phyloP scores from a whole-genome alignment of 768 basidiomycete genomes.

The Mycena galopus region DNA sequence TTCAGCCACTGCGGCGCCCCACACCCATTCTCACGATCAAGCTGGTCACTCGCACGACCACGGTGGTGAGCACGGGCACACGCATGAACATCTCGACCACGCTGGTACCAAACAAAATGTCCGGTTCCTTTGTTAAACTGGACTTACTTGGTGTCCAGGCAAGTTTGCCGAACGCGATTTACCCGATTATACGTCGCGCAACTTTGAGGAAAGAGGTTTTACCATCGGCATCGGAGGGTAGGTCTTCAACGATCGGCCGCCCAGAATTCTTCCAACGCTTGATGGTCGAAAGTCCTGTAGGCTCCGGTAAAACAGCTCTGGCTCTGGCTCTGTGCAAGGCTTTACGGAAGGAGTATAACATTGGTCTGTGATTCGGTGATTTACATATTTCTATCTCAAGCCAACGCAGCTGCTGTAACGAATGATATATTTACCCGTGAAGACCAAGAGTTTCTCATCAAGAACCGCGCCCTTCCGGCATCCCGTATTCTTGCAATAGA shows the following conservation, averaged over 20 bases:
- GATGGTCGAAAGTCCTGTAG: slow-evolving; percentile 81
- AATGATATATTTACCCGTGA: slow-evolving; percentile 99
- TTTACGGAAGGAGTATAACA: slow-evolving; percentile 88
- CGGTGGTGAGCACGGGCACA: slow-evolving; percentile 90
- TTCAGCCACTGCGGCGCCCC: slow-evolving; percentile 44
- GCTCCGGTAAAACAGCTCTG: slow-evolving; percentile 96
- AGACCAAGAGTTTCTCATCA: slow-evolving; percentile 97
- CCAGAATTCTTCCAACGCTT: not conserved
- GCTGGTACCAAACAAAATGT: slow-evolving; percentile 66
- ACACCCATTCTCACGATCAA: slow-evolving; percentile 67
- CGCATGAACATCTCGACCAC: slow-evolving; percentile 93
- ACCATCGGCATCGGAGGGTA: slow-evolving; percentile 99
- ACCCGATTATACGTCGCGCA: slow-evolving; percentile 86
- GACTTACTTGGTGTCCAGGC: slow-evolving; percentile 60
- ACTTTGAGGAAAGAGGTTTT: slow-evolving; percentile 94
- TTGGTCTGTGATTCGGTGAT: slow-evolving; percentile 68
- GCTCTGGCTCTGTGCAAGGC: slow-evolving; percentile 90
- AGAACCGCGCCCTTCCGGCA: slow-evolving; percentile 87
- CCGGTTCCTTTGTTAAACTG: slow-evolving; percentile 3
- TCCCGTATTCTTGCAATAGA: slow-evolving; percentile 95
- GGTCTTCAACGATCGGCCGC: slow-evolving; percentile 41
- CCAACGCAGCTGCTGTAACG: slow-evolving; percentile 86
- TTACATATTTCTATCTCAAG: slow-evolving; percentile 19
- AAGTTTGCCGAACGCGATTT: slow-evolving; percentile 94
- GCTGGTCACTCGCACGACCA: slow-evolving; percentile 65